Base-by-base conservation (phyloP, 768 basidiomycete species). In the Mycena belliarum region DNA sequence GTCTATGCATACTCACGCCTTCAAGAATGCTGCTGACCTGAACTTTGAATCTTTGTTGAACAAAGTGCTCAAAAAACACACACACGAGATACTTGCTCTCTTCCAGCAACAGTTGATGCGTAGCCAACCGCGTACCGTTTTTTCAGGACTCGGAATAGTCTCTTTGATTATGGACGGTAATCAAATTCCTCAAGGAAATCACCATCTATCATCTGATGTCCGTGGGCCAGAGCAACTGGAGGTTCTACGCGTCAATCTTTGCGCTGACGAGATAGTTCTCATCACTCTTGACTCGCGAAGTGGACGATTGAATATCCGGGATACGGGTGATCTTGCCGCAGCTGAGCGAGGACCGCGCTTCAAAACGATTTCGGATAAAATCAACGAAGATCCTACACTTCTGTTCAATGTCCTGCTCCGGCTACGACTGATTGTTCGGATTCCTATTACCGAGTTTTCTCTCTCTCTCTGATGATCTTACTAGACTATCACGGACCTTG, bases 401-500 rank as follows among this genome's bases (percentile, higher is more conserved):
- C 69, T 95, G 29, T 70, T 83, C 20, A 81, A 82, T 9, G 81
- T 80, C 1, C 68, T 95, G 26, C 75, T 82, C 35, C 73, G 75
- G 51, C 68, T 95, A 42, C 81, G 91, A 50, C 75, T 86, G 25
- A 74, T 77, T 32, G 93, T 95, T 62, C 63, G 87, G 71, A 24
- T 41, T 29, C 16, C 6, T 41, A 21, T 51, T 28, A 33, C 50
- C 28, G 6, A 26, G 5, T 23, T 12, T 15, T 24, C 32, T 3
- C 3, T 18, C 37, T n/a, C 28, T 49, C 41, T n/a, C 50, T 50
- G 59, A 53, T 35, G 15, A 26, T 37, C 37, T 46, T 14, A 15
- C n/a, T 62, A 95, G 94, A 92, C 92, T 6, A 92, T 95, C 59
- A 78, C 83, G 41, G 91, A 93, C 53, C 79, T 88, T 16, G 83